Base-by-base conservation (phyloP, 441 rosid genomes). In the Capsella rubella region DNA sequence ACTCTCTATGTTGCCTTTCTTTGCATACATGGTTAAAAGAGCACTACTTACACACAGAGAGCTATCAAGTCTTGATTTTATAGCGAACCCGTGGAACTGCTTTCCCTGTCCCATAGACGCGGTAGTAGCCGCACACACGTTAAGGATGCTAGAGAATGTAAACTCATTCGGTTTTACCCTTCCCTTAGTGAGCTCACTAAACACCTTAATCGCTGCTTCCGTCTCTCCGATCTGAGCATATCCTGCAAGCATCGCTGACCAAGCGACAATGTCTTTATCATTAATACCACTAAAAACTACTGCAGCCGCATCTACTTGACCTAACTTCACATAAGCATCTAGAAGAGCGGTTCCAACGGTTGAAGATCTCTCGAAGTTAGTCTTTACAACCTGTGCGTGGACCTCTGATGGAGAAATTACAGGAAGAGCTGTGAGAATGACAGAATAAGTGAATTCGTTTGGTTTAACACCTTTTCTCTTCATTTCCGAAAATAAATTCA, bases 161-260 rank as follows among this genome's bases (percentile, higher is more conserved):
- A 78, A 88, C 74, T 85, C 90, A 34, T 88, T 88, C 8, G 90
- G 89, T 77, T 80, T 82, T 21, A 77, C 34, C 52, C 81, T 83
- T 27, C 78, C 77, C 56, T 78, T 79, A 27, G 83, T 72, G 35
- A 88, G 79, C 78, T 57, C 63, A 5, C 67, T 15, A 72, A 82
- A 88, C 42, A 75, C 25, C 56, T 76, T 77, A 58, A 84, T 67
- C 35, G 89, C 87, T 81, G 71, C 81, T 67, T 78, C 90, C 15
- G 84, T 80, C 74, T 88, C 84, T 67, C 87, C 90, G 2, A 39
- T 77, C 58, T 82, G 89, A 72, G 89, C 87, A 74, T 82, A 86
- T 35, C 89, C 87, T 55, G 85, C 81, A 69, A 86, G 74, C 85
- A 88, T 75, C 2, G 90, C 93, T 1, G 93, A 88, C 93, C 93